Evolutionary conservation across 805 yeast species (phyloP).

Genomic region (Metschnikowia noctiluminum): DNA sequence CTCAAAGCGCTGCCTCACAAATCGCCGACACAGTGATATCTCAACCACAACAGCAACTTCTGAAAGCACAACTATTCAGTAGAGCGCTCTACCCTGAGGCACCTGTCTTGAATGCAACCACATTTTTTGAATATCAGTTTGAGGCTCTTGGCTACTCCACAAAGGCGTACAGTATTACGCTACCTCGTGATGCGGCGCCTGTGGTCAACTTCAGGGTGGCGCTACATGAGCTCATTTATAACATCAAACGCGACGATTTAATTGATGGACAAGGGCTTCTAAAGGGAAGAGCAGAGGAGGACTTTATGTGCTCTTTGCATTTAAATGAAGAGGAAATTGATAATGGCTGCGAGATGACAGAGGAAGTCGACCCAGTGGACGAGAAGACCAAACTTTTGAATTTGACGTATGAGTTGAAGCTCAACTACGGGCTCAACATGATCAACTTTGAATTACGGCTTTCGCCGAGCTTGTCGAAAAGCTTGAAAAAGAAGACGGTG

Average conservation of each 20-base stretch:
- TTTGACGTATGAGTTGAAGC: slow-evolving; percentile 40
- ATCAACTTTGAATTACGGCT: slow-evolving; percentile 41
- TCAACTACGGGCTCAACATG: slow-evolving; percentile 46
- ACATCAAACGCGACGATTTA: slow-evolving; percentile 30
- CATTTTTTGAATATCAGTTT: slow-evolving; percentile 36
- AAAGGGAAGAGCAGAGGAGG: slow-evolving; percentile 32
- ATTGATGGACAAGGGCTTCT: slow-evolving; percentile 30
- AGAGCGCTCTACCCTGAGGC: slow-evolving; percentile 31
- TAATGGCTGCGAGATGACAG: slow-evolving; percentile 42
- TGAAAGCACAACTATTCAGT: slow-evolving; percentile 23
- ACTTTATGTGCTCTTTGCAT: slow-evolving; percentile 36
- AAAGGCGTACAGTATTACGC: slow-evolving; percentile 39
- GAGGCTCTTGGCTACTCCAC: slow-evolving; percentile 35
- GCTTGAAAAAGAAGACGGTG: slow-evolving; percentile 32
- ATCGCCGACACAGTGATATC: slow-evolving; percentile 10
- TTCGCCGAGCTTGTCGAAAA: slow-evolving; percentile 37
- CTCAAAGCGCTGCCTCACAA: slow-evolving; percentile 11
- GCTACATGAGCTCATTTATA: slow-evolving; percentile 33
- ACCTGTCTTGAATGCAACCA: slow-evolving; percentile 24
- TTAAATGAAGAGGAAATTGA: slow-evolving; percentile 45
- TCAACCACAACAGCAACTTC: slow-evolving; percentile 16
- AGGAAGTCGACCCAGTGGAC: slow-evolving; percentile 24
- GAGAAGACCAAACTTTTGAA: slow-evolving; percentile 12
- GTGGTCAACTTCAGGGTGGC: slow-evolving; percentile 44
- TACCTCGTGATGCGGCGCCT: slow-evolving; percentile 46